These are phyloP conservation scores for Cordyceps tenuipes DNA, from an alignment of 2,329 filamentous ascomycete genomes.

Conservation along the genomic window DNA sequence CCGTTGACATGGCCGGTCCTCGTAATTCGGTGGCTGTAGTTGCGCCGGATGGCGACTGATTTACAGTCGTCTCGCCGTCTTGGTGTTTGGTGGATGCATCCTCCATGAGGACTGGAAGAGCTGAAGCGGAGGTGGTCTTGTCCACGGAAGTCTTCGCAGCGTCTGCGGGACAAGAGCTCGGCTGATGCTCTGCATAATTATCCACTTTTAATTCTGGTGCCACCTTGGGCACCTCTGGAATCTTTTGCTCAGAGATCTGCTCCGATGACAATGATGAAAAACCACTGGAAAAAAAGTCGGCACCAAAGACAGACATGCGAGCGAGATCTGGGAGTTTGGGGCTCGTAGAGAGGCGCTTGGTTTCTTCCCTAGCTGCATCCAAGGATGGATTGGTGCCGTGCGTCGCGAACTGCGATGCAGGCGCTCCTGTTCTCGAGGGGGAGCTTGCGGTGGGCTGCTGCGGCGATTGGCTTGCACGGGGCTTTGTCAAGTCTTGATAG, in stretches of 20 bases:
- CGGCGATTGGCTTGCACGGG: neutral
- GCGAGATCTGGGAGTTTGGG: constrained; percentile 50
- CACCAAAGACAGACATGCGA: constrained; percentile 52
- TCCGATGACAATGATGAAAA: constrained; percentile 13
- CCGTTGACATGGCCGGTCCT: neutral
- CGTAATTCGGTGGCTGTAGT: neutral
- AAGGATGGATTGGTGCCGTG: neutral
- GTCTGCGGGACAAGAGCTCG: neutral
- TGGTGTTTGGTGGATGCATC: neutral
- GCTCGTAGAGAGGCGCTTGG: constrained; percentile 38
- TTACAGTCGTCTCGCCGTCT: neutral
- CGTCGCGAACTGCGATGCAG: neutral
- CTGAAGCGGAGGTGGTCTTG: neutral
- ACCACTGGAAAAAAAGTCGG: constrained; percentile 42
- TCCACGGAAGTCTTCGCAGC: neutral
- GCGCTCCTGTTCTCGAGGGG: neutral
- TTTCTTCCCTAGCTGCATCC: constrained; percentile 16
- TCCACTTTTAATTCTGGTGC: constrained; percentile 8
- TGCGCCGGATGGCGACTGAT: neutral
- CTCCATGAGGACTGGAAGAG: neutral
- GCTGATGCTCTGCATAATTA: neutral
- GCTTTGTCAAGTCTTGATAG: constrained; percentile 3
- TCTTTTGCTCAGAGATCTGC: constrained; percentile 7
- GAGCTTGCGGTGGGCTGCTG: neutral
- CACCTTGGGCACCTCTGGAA: constrained; percentile 6